These are phyloP conservation scores for Dimocarpus longan DNA, from an alignment of 345 rosid genomes.

Conservation along the genomic window DNA sequence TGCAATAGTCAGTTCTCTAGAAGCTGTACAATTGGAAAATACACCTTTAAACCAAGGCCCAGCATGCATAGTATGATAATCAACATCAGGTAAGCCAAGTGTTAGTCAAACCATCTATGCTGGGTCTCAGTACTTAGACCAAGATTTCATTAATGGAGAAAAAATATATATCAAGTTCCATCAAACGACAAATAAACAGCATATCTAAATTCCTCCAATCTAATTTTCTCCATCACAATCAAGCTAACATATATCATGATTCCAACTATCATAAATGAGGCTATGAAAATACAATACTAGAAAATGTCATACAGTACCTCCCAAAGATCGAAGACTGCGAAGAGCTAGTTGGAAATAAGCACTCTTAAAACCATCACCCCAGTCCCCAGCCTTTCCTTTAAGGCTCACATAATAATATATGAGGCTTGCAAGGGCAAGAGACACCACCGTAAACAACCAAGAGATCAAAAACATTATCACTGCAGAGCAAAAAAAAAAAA, in stretches of 20 bases:
- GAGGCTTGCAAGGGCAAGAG: constrained; percentile 97
- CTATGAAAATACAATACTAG: neutral
- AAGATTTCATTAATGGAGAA: neutral
- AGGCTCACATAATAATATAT: constrained; percentile 95
- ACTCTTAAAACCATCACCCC: constrained; percentile 99
- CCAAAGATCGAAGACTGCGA: constrained; percentile 97
- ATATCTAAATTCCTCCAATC: neutral
- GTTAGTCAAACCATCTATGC: neutral
- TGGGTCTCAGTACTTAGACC: neutral
- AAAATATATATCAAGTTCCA: neutral
- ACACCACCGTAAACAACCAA: constrained; percentile 90
- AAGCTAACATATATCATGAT: neutral
- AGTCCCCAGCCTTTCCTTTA: constrained; percentile 99
- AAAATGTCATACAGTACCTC: constrained; percentile 53
- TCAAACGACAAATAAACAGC: neutral
- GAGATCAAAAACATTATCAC: constrained; percentile 99
- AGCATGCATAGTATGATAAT: neutral
- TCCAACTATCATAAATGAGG: neutral
- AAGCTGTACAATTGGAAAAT: neutral
- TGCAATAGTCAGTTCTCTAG: neutral
- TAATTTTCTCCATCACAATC: neutral
- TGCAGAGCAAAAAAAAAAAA: constrained; percentile 49
- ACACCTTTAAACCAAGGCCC: neutral
- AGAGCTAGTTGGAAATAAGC: constrained; percentile 99
- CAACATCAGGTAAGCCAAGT: neutral